These are phyloP conservation scores for Cercospora sp. DNA, from an alignment of 2,329 filamentous ascomycete species.

Conservation along the genomic window DNA sequence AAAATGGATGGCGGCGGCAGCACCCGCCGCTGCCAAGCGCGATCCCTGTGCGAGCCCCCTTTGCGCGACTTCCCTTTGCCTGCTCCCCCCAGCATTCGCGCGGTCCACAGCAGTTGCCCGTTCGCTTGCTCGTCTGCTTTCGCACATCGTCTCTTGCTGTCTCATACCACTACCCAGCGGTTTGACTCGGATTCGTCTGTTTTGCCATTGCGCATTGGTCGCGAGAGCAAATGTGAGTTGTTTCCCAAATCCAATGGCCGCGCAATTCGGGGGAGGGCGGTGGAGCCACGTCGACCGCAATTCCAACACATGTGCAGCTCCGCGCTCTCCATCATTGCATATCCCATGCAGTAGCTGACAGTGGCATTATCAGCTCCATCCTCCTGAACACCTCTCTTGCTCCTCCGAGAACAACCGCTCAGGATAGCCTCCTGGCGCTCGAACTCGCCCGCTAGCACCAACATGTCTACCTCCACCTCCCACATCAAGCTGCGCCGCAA, in stretches of 20 bases:
- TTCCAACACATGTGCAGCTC: background rate
- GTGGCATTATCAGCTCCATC: background rate
- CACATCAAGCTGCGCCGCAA: constrained; percentile 94
- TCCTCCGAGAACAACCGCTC: constrained; percentile 19
- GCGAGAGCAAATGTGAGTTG: constrained; percentile 18
- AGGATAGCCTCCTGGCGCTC: constrained; percentile 31
- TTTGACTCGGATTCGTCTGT: background rate
- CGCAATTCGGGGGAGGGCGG: constrained; percentile 12
- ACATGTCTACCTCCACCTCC: constrained; percentile 38
- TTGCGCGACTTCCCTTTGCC: constrained; percentile 21
- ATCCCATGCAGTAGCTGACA: background rate
- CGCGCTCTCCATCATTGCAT: background rate
- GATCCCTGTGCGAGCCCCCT: constrained; percentile 22
- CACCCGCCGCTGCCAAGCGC: constrained; percentile 9
- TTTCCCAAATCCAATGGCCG: constrained; percentile 1
- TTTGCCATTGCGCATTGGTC: background rate
- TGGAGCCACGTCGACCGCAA: constrained; percentile 16
- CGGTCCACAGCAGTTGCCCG: constrained; percentile 17
- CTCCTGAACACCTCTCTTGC: background rate
- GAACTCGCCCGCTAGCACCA: constrained; percentile 23
- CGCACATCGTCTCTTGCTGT: constrained; percentile 4
- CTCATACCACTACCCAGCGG: background rate
- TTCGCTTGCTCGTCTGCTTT: background rate
- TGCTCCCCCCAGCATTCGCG: constrained; percentile 21
- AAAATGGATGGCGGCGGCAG: constrained; percentile 9